phyloP scores from a whole-genome alignment of 345 rosid species.

The Rhizophora apiculata region DNA sequence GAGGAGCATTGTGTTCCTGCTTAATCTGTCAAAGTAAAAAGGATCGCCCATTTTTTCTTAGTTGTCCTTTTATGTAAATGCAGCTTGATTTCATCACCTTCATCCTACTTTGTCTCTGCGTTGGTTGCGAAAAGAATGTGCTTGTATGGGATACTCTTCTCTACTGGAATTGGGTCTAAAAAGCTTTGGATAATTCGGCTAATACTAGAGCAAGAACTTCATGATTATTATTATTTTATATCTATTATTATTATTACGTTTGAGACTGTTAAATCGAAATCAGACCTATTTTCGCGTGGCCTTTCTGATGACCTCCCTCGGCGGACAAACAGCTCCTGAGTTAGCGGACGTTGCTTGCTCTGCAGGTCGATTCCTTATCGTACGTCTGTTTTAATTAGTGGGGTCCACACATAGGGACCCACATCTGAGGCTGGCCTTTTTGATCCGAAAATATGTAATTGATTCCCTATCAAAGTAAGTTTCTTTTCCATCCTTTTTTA shows the following conservation, averaged over 20 bases:
- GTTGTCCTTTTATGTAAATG: constrained; percentile 14
- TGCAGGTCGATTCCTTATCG: too few species aligned
- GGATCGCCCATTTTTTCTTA: background rate
- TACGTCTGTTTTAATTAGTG: too few species aligned
- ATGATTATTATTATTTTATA: background rate
- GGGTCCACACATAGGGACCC: too few species aligned
- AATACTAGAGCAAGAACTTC: background rate
- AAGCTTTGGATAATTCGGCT: background rate
- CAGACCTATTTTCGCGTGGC: too few species aligned
- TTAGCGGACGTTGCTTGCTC: too few species aligned
- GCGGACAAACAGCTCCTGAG: too few species aligned
- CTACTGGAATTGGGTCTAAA: background rate
- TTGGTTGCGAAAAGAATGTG: background rate
- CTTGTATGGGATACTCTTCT: constrained; percentile 6
- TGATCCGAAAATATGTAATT: too few species aligned
- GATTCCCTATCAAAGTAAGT: too few species aligned
- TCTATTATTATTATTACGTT: background rate
- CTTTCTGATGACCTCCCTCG: too few species aligned
- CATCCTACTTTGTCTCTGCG: background rate
- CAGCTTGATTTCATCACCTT: constrained; percentile 13
- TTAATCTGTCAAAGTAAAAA: background rate
- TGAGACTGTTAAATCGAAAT: background rate
- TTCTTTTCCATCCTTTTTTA: too few species aligned
- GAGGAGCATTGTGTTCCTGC: constrained; percentile 22
- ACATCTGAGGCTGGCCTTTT: too few species aligned